A percentile compares a stretch with the other conserved stretches of the same genome.
Evolutionary conservation across 202 grass and related monocot genomes (phyloP).

Genomic region (Digitaria exilis): DNA sequence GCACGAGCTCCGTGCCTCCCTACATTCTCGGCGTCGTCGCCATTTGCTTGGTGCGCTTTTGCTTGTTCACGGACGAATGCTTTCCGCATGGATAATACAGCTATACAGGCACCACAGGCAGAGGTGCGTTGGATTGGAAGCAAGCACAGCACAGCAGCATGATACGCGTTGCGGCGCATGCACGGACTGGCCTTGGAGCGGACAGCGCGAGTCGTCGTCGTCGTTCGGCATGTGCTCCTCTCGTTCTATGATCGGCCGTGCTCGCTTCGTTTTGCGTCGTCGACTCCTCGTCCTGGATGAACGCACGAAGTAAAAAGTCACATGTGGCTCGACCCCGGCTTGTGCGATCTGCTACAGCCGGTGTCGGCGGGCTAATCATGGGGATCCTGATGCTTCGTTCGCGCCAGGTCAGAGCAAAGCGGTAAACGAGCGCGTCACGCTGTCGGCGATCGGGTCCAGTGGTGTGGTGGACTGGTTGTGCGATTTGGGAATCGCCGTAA

Average conservation of each 20-base stretch:
- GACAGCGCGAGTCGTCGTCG: no score
- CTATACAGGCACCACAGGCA: no score
- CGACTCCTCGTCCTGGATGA: not conserved
- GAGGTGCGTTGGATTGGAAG: not conserved
- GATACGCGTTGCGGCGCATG: not conserved
- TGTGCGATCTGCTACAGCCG: constrained; percentile 24
- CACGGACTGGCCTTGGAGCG: not conserved
- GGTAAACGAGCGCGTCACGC: not conserved
- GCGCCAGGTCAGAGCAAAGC: not conserved
- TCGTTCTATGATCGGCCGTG: not conserved
- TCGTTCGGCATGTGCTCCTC: not conserved
- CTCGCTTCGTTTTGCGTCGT: not conserved
- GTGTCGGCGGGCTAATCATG: not conserved
- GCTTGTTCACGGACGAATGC: not conserved
- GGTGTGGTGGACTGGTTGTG: not conserved
- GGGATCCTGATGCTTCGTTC: not conserved
- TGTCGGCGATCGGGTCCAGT: not conserved
- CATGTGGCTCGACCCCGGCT: not conserved
- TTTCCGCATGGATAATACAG: not conserved
- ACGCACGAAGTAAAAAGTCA: no score
- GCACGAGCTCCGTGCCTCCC: constrained; percentile 5
- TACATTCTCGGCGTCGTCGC: not conserved
- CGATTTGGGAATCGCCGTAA: not conserved
- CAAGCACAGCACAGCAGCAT: not conserved
- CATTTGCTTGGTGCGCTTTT: not conserved